Conservation (phyloP, 2,329 filamentous ascomycete genomes). For the Monilinia fructicola region DNA sequence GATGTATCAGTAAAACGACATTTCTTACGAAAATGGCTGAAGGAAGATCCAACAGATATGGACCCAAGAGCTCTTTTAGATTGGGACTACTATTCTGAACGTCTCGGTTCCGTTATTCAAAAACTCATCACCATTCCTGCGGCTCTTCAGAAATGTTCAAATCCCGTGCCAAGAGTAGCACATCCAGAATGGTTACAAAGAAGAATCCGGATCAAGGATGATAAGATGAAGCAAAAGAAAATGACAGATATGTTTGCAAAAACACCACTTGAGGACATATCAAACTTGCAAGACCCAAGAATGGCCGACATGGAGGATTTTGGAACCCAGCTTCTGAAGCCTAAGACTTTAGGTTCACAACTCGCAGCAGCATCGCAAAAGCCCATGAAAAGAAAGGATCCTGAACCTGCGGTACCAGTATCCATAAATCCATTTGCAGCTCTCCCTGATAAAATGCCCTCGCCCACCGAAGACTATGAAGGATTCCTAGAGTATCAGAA, state of each 20-base stretch:
- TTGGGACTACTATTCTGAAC: conserved; percentile 96
- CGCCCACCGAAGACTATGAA: conserved; percentile 79
- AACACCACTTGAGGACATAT: conserved; percentile 71
- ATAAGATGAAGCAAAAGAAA: conserved; percentile 98
- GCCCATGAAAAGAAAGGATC: conserved; percentile 70
- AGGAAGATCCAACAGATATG: conserved; percentile 86
- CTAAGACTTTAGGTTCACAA: conserved; percentile 56
- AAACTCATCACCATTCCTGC: conserved; percentile 99
- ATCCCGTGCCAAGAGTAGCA: conserved; percentile 87
- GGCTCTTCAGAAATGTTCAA: conserved; percentile 89
- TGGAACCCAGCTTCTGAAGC: conserved; percentile 65
- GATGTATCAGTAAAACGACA: conserved; percentile 83
- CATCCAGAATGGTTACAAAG: conserved; percentile 97
- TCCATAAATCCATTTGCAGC: conserved; percentile 76
- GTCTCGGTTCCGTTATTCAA: conserved; percentile 94
- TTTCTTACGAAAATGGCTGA: conserved; percentile 93
- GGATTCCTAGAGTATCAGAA: conserved; percentile 94
- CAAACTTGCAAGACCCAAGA: conserved; percentile 58
- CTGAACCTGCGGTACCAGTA: conserved; percentile 60
- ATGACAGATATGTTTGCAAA: conserved; percentile 88
- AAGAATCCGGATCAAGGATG: conserved; percentile 91
- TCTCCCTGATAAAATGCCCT: conserved; percentile 80
- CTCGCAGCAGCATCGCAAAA: conserved; percentile 55
- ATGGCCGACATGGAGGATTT: conserved; percentile 79
- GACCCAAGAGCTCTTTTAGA: conserved; percentile 88